Evolutionary conservation across 345 rosid genomes (phyloP).

Genomic region (Lumnitzera racemosa): DNA sequence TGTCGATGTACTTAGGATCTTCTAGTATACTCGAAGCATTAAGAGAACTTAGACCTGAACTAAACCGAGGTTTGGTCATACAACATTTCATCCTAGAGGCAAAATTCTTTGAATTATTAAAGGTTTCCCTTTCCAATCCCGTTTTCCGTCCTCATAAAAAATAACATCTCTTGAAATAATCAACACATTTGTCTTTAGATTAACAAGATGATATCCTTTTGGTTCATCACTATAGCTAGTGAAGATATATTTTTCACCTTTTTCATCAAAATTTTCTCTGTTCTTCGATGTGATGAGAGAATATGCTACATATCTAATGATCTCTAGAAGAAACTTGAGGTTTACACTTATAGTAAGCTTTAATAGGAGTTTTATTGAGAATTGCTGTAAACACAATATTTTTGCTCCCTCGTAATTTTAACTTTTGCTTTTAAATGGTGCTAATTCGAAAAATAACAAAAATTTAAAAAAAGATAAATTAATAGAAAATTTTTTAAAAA

Average conservation of each 20-base stretch:
- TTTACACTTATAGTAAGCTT: neutral
- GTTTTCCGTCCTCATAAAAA: neutral
- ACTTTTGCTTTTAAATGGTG: too few relatives aligned
- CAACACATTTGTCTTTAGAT: too few relatives aligned
- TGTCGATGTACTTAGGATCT: too few relatives aligned
- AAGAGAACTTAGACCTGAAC: neutral
- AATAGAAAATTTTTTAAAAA: too few relatives aligned
- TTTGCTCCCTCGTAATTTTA: too few relatives aligned
- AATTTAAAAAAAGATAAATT: too few relatives aligned
- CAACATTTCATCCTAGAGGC: neutral
- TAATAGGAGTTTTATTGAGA: neutral
- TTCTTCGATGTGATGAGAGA: neutral
- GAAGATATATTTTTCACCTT: too few relatives aligned
- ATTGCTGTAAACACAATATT: neutral
- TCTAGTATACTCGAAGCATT: too few relatives aligned
- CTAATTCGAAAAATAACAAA: too few relatives aligned
- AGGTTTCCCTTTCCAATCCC: neutral
- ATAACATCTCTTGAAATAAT: neutral
- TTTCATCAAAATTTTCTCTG: slow-evolving; percentile 8
- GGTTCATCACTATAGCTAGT: too few relatives aligned
- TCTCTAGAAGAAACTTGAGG: neutral
- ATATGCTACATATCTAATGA: neutral
- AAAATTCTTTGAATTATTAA: neutral
- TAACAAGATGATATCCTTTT: too few relatives aligned
- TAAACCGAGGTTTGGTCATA: too few relatives aligned